phyloP scores from a whole-genome alignment of 1,284 basidiomycete species.

The Flammula alnicola region DNA sequence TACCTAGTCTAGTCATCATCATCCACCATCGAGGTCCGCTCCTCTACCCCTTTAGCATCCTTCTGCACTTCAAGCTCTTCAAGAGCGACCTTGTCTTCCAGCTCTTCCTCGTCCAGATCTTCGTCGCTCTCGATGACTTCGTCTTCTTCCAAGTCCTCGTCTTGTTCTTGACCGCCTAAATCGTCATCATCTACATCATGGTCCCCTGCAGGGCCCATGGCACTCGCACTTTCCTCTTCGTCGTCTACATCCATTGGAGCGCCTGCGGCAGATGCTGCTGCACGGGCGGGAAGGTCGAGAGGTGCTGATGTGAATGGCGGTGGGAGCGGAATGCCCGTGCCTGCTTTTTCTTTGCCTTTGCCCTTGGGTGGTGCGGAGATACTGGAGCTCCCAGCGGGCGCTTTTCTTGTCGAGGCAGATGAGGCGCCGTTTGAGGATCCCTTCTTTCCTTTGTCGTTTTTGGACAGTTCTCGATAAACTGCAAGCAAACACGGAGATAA shows the following conservation, averaged over 20 bases:
- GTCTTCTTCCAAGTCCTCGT: slow-evolving; percentile 6
- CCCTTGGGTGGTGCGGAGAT: slow-evolving; percentile 19
- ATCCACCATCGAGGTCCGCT: neutral
- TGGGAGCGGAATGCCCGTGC: slow-evolving; percentile 14
- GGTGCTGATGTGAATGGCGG: slow-evolving; percentile 25
- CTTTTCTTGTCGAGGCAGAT: slow-evolving; percentile 13
- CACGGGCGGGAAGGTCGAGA: slow-evolving; percentile 1
- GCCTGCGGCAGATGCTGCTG: neutral
- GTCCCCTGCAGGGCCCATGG: too few species aligned
- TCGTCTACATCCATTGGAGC: slow-evolving; percentile 25
- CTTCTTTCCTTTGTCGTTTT: slow-evolving; percentile 50
- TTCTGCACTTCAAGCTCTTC: slow-evolving; percentile 9
- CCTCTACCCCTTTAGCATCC: slow-evolving; percentile 7
- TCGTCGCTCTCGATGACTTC: slow-evolving; percentile 6
- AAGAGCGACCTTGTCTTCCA: slow-evolving; percentile 7
- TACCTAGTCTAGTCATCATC: slow-evolving; percentile 5
- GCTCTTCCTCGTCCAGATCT: slow-evolving; percentile 3
- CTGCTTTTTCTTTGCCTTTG: slow-evolving; percentile 25
- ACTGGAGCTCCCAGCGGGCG: slow-evolving; percentile 5
- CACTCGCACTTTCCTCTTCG: slow-evolving; percentile 16
- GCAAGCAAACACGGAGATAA: neutral
- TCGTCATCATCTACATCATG: too few species aligned
- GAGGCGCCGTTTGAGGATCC: slow-evolving; percentile 34
- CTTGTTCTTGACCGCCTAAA: too few species aligned
- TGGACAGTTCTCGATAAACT: slow-evolving; percentile 62